Conservation (phyloP, 306 rosid species). For the Quercus engelmannii region DNA sequence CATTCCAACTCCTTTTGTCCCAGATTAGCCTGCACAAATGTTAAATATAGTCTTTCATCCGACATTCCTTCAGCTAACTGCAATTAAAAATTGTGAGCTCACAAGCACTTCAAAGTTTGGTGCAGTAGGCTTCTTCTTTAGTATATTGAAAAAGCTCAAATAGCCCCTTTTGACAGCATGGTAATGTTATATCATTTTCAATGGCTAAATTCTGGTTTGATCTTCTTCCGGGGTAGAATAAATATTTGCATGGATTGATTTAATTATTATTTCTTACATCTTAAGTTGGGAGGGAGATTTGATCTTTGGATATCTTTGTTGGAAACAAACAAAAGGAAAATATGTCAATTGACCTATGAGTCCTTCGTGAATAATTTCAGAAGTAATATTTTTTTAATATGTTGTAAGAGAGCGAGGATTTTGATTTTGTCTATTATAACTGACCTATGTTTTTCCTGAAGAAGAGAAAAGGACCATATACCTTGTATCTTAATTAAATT, state of each 20-base stretch:
- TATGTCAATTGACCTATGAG: too few relatives aligned
- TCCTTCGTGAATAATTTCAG: too few relatives aligned
- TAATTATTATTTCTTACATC: too few relatives aligned
- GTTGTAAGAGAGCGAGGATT: not conserved
- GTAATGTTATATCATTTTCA: not conserved
- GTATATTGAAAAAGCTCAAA: not conserved
- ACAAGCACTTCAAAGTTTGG: constrained; percentile 1
- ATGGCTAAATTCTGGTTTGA: not conserved
- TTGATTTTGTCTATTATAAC: not conserved
- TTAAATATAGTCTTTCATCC: constrained; percentile 17
- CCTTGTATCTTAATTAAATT: not conserved
- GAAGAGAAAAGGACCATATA: not conserved
- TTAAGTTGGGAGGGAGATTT: too few relatives aligned
- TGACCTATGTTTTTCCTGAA: not conserved
- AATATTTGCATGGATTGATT: not conserved
- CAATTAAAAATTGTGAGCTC: not conserved
- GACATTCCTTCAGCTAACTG: constrained; percentile 14
- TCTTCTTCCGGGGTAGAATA: not conserved
- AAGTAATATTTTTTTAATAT: not conserved
- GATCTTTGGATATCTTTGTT: too few relatives aligned
- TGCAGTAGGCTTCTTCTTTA: not conserved
- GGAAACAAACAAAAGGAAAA: too few relatives aligned
- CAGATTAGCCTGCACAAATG: constrained; percentile 11
- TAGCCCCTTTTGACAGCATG: not conserved
- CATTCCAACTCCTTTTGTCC: constrained; percentile 36